These are phyloP conservation scores for Giardia duodenalis DNA, from an alignment of 208 protist species.

Conservation along the genomic window DNA sequence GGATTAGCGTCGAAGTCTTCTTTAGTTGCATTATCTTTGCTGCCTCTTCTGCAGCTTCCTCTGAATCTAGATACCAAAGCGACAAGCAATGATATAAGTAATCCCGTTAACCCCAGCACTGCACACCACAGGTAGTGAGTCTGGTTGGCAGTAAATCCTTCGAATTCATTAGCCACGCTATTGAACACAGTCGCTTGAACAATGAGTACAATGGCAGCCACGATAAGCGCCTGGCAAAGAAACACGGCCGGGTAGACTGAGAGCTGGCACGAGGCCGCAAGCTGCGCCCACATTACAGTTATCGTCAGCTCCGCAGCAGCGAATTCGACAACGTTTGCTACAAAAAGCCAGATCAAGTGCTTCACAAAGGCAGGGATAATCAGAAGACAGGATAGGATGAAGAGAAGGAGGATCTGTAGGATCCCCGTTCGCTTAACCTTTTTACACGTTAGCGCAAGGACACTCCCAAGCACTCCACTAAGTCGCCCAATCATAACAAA, in stretches of 20 bases:
- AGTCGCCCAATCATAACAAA: not conserved
- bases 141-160: not conserved
- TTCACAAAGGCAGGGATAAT: not conserved
- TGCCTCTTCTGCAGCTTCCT: too few species aligned
- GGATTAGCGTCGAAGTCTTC: too few species aligned
- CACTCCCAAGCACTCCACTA: not conserved
- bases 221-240: not conserved
- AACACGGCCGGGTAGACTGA: not conserved
- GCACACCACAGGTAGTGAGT: not conserved
- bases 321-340: not conserved
- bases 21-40: too few species aligned
- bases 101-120: not conserved
- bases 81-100: too few species aligned
- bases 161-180: not conserved
- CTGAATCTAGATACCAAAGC: too few species aligned
- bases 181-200: not conserved
- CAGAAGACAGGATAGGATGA: not conserved
- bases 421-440: not conserved
- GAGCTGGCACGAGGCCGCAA: not conserved
- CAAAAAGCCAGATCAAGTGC: not conserved
- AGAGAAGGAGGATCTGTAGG: not conserved
- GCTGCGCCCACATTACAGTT: not conserved
- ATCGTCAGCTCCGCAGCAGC: not conserved
- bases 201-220: not conserved
- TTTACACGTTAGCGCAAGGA: not conserved